These are phyloP conservation scores for Santalum album DNA, from an alignment of 164 flowering plant species.

Conservation along the genomic window DNA sequence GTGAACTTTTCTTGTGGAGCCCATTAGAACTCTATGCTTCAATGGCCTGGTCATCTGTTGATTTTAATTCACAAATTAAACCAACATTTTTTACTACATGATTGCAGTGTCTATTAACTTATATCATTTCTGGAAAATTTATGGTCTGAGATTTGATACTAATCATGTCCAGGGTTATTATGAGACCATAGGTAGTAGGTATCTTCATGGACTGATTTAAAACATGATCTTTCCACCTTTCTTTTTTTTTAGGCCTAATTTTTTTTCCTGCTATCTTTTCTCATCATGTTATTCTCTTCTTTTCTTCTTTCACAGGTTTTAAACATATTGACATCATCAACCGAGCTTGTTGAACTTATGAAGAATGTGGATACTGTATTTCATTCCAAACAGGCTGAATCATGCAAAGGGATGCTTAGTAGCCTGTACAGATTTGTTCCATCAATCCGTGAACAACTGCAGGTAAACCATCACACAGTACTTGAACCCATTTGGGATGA, in stretches of 20 bases:
- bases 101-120: too few species aligned
- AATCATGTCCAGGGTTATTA: too few species aligned
- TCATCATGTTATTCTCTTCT: neutral
- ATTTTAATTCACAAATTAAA: too few species aligned
- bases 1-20: too few species aligned
- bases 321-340: conserved; percentile 50
- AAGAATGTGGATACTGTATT: conserved; percentile 54
- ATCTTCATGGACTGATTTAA: too few species aligned
- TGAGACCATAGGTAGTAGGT: too few species aligned
- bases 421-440: conserved; percentile 49
- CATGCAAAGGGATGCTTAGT: conserved; percentile 32
- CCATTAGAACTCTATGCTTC: too few species aligned
- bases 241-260: neutral
- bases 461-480: conserved; percentile 28
- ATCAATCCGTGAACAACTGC: conserved; percentile 55
- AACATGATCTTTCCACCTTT: neutral
- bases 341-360: conserved; percentile 54
- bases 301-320: conserved; percentile 34
- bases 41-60: too few species aligned
- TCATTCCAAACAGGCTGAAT: conserved; percentile 42
- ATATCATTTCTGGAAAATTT: too few species aligned
- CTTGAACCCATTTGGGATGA: too few species aligned
- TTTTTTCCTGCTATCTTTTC: neutral
- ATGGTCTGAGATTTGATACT: too few species aligned
- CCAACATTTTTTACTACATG: too few species aligned